These are phyloP conservation scores for Vigna trinervia DNA, from an alignment of 306 rosid genomes.

Conservation along the genomic window DNA sequence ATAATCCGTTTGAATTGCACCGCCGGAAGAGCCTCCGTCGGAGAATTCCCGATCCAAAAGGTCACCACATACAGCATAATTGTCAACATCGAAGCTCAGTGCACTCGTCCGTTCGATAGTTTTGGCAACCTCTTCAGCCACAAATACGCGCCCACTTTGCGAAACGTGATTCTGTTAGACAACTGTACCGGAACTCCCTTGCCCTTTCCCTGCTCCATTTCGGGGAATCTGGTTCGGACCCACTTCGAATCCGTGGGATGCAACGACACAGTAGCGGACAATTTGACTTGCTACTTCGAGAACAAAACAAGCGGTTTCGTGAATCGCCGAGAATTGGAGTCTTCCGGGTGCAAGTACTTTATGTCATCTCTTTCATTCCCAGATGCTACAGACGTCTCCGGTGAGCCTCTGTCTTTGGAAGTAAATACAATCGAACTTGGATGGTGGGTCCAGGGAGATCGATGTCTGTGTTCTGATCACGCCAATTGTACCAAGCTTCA, in stretches of 20 bases:
- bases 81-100: constrained; percentile 53
- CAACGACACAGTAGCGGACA: constrained; percentile 36
- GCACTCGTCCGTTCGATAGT: constrained; percentile 58
- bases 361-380: constrained; percentile 68
- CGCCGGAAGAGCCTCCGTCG: constrained; percentile 48
- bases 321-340: constrained; percentile 16
- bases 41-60: constrained; percentile 59
- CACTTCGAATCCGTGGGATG: constrained; percentile 61
- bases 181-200: constrained; percentile 51
- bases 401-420: constrained; percentile 60
- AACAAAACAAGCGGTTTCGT: constrained; percentile 44
- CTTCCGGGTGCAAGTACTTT: constrained; percentile 52
- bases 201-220: constrained; percentile 55
- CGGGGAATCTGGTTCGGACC: constrained; percentile 60
- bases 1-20: constrained; percentile 67
- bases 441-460: constrained; percentile 80
- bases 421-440: constrained; percentile 71
- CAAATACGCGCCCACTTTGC: constrained; percentile 70
- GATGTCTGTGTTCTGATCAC: constrained; percentile 60
- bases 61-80: constrained; percentile 52
- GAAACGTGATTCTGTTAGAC: constrained; percentile 69
- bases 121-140: constrained; percentile 59
- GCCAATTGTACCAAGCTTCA: constrained; percentile 56
- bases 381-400: constrained; percentile 41
- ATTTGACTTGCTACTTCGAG: constrained; percentile 69